Evolutionary conservation across 306 rosid species (phyloP).

Genomic region (Malus fusca): DNA sequence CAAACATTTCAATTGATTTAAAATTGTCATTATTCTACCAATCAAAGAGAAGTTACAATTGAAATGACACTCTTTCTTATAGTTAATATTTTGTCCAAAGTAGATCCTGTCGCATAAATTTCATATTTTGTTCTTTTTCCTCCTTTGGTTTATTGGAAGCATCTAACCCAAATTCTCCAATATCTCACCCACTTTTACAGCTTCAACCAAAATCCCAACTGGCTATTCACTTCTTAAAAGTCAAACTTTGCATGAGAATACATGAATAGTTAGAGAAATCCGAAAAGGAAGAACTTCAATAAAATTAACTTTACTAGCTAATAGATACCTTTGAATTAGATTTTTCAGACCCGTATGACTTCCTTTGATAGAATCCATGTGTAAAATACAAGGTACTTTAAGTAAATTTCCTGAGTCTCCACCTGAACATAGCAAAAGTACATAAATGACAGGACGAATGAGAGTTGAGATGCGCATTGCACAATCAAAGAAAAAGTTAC

Average conservation of each 20-base stretch:
- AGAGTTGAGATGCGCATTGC: neutral
- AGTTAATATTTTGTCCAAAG: neutral
- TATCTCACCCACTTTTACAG: neutral
- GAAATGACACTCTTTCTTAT: neutral
- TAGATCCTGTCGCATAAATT: neutral
- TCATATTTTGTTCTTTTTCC: neutral
- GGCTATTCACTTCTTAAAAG: neutral
- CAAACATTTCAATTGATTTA: neutral
- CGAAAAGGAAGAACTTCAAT: too few species aligned
- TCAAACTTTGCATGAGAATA: neutral
- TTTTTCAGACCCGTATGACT: conserved; percentile 79
- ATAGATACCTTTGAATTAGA: conserved; percentile 77
- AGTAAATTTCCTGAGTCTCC: conserved; percentile 36
- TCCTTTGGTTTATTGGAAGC: neutral
- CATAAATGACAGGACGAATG: conserved; percentile 5
- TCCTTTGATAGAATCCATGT: conserved; percentile 97
- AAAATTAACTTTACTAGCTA: conserved; percentile 5
- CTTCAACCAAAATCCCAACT: neutral
- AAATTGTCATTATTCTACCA: neutral
- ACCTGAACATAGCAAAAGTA: conserved; percentile 41
- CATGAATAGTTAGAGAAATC: neutral
- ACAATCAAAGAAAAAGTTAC: conserved; percentile 33
- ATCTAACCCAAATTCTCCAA: neutral
- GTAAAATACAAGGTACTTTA: conserved; percentile 81
- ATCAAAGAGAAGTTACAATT: neutral